Evolutionary conservation across 73 alveolate species (phyloP).

Genomic region (Tetrahymena thermophila): DNA sequence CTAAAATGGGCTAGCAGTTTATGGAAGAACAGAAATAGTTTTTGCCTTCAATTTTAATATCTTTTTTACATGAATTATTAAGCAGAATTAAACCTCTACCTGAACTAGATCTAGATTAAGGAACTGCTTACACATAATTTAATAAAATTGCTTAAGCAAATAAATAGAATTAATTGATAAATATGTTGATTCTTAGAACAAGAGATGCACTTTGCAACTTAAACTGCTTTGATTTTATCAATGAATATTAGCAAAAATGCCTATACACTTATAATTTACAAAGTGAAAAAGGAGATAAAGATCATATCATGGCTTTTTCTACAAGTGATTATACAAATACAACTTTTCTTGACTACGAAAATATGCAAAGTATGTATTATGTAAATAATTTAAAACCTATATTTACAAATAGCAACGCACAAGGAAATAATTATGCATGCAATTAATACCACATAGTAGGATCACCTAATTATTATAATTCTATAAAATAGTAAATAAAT

Average conservation of each 20-base stretch:
- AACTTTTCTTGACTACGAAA: not conserved
- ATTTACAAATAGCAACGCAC: not conserved
- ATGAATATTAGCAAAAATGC: not conserved
- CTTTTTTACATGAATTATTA: not conserved
- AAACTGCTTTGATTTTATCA: not conserved
- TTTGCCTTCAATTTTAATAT: not conserved
- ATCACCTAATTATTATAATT: not conserved
- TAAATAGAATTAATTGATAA: not conserved
- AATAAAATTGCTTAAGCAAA: not conserved
- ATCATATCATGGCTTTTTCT: not conserved
- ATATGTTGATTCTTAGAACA: not conserved
- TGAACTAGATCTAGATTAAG: not conserved
- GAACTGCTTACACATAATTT: not conserved
- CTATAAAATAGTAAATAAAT: not conserved
- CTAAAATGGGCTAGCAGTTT: not conserved
- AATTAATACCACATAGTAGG: not conserved
- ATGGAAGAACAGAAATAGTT: not conserved
- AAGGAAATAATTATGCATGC: not conserved
- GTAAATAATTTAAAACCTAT: not conserved
- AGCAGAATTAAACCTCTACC: not conserved
- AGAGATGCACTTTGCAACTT: not conserved
- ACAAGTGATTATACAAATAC: not conserved
- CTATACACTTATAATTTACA: not conserved
- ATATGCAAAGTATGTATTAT: not conserved
- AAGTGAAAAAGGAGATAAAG: not conserved